phyloP scores from a whole-genome alignment of 805 yeast species.

The Candida yuanshanica region DNA sequence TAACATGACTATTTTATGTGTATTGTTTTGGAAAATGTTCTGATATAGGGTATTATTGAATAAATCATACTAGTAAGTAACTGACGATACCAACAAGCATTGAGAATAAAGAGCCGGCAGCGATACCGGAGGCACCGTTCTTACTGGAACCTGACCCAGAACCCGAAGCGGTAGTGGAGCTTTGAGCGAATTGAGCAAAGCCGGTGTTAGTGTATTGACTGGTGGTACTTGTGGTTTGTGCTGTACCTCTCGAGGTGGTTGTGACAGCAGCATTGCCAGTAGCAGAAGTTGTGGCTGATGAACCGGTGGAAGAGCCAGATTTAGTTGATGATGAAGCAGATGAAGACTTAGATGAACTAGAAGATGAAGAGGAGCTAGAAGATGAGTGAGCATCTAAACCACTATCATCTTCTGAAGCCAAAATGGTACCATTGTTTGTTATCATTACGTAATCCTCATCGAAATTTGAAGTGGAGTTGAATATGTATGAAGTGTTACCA shows the following conservation, averaged over 20 bases:
- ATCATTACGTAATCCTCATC: constrained; percentile 49
- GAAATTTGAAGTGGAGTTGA: constrained; percentile 38
- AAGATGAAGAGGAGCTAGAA: constrained; percentile 14
- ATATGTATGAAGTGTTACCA: constrained; percentile 49
- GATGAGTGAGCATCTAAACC: constrained; percentile 56
- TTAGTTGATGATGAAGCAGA: constrained; percentile 15
- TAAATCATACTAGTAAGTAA: neutral
- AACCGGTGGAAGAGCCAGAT: constrained; percentile 8
- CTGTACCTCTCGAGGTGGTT: too few relatives aligned
- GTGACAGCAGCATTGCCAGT: neutral
- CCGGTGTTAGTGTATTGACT: too few relatives aligned
- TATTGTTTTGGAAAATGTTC: too few relatives aligned
- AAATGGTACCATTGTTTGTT: constrained; percentile 54
- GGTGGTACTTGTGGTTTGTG: too few relatives aligned
- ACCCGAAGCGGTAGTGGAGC: neutral
- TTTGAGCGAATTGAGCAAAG: constrained; percentile 1
- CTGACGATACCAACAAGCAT: neutral
- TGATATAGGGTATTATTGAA: neutral
- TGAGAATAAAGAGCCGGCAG: constrained; percentile 2
- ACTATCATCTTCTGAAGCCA: constrained; percentile 55
- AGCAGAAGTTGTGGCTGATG: neutral
- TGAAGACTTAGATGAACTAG: constrained; percentile 11
- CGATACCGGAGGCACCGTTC: neutral
- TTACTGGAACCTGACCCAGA: neutral
- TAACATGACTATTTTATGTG: too few relatives aligned